A percentile compares a stretch with the other conserved stretches of the same genome.
These are phyloP conservation scores for Botryotinia calthae DNA, from an alignment of 2,329 filamentous ascomycete species.

Conservation along the genomic window DNA sequence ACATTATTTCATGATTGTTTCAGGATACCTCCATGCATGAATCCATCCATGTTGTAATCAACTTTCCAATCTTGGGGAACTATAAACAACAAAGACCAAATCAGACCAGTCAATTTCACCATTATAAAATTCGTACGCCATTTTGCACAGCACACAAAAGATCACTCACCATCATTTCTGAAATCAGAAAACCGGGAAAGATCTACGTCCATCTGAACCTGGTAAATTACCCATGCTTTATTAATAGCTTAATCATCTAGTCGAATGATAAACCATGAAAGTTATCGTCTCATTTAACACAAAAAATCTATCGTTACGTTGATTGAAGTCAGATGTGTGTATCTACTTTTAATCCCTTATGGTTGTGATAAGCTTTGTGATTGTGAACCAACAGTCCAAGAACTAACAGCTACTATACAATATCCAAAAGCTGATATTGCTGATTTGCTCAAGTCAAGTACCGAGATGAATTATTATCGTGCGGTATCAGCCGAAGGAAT, in stretches of 20 bases:
- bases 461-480: rapidly evolving
- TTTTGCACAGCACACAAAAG: background rate
- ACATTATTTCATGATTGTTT: too few relatives aligned
- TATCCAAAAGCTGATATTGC: too few relatives aligned
- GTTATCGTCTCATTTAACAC: background rate
- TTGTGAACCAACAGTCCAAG: background rate
- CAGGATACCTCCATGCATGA: too few relatives aligned
- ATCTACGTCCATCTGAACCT: background rate
- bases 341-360: background rate
- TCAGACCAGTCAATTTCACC: too few relatives aligned
- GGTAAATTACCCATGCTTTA: background rate
- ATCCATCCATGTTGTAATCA: too few relatives aligned
- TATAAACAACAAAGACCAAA: too few relatives aligned
- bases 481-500: background rate
- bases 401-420: too few relatives aligned
- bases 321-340: background rate
- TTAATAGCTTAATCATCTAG: background rate
- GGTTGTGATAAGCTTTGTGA: background rate
- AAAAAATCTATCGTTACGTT: background rate
- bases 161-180: background rate
- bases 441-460: background rate
- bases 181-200: background rate
- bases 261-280: background rate
- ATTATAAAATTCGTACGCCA: too few relatives aligned
- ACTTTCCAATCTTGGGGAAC: too few relatives aligned